These are phyloP conservation scores for Nakaseomyces bracarensis DNA, from an alignment of 1,139 yeast species.

Conservation along the genomic window DNA sequence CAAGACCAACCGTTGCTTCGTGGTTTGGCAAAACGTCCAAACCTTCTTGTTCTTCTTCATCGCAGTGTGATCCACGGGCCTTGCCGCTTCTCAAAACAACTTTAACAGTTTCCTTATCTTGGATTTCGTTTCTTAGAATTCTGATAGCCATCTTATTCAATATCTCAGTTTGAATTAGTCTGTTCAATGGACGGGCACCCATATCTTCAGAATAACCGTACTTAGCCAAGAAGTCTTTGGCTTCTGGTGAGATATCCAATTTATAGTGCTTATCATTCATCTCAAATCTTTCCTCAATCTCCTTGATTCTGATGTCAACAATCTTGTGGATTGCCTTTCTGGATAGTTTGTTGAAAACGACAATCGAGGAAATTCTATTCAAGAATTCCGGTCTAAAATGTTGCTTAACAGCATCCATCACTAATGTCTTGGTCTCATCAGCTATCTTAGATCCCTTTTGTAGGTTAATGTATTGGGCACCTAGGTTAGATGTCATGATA, in stretches of 20 bases:
- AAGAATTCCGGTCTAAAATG: slow-evolving; percentile 97
- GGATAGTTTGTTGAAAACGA: slow-evolving; percentile 85
- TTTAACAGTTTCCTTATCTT: slow-evolving; percentile 75
- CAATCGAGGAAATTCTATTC: slow-evolving; percentile 89
- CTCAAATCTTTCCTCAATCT: slow-evolving; percentile 77
- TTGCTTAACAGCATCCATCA: slow-evolving; percentile 73
- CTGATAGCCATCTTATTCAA: slow-evolving; percentile 84
- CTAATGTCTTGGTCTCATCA: slow-evolving; percentile 59
- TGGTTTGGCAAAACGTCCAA: slow-evolving; percentile 82
- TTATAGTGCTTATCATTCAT: slow-evolving; percentile 70
- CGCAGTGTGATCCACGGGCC: slow-evolving; percentile 70
- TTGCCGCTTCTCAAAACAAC: slow-evolving; percentile 51
- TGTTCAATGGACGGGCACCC: slow-evolving; percentile 96
- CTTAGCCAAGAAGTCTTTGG: slow-evolving; percentile 70
- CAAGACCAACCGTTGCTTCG: slow-evolving; percentile 44
- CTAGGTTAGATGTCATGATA: slow-evolving; percentile 95
- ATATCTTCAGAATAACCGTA: slow-evolving; percentile 87
- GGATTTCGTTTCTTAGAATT: slow-evolving; percentile 76
- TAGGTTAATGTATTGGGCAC: slow-evolving; percentile 80
- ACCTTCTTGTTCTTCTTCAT: slow-evolving; percentile 49
- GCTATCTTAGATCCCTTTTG: slow-evolving; percentile 59
- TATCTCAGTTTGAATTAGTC: slow-evolving; percentile 81
- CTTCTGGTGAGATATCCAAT: slow-evolving; percentile 61
- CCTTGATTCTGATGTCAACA: slow-evolving; percentile 72
- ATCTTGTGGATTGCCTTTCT: slow-evolving; percentile 88